Conservation (phyloP, 2,329 filamentous ascomycete species). For the Cercospora nicotianae region DNA sequence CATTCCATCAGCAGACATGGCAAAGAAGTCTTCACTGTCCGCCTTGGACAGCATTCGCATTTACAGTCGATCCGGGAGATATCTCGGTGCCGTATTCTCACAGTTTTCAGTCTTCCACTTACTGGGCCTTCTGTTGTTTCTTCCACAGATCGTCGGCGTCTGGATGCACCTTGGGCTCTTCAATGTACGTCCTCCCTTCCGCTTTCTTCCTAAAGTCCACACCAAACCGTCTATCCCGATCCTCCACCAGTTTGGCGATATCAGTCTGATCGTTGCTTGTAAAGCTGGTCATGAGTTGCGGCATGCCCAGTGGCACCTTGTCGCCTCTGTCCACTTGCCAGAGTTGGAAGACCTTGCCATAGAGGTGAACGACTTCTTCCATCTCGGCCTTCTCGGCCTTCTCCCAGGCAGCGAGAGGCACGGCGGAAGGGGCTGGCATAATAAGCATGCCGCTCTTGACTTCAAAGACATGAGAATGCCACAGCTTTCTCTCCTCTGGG, state of each 20-base stretch:
- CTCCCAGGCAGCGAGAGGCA: slow-evolving; percentile 69
- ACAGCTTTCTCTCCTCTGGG: slow-evolving; percentile 67
- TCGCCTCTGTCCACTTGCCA: slow-evolving; percentile 83
- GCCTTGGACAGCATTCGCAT: not conserved
- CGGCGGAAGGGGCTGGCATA: slow-evolving; percentile 61
- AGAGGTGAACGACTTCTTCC: slow-evolving; percentile 70
- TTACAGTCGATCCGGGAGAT: not conserved
- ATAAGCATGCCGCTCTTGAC: slow-evolving; percentile 79
- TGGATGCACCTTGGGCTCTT: slow-evolving; percentile 49
- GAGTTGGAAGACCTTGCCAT: slow-evolving; percentile 82
- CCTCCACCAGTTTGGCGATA: slow-evolving; percentile 48
- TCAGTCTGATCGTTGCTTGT: slow-evolving; percentile 53
- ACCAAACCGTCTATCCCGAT: slow-evolving; percentile 56
- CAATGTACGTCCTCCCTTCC: slow-evolving; percentile 55
- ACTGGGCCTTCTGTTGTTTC: slow-evolving; percentile 11
- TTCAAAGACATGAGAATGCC: slow-evolving; percentile 76
- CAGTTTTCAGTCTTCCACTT: not conserved
- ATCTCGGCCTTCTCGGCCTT: slow-evolving; percentile 76
- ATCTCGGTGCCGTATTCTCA: not conserved
- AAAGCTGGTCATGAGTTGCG: slow-evolving; percentile 65
- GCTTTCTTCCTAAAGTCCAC: slow-evolving; percentile 55
- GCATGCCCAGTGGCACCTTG: slow-evolving; percentile 59
- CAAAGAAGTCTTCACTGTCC: not conserved
- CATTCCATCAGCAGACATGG: not conserved
- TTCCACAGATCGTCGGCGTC: slow-evolving; percentile 54